Evolutionary conservation across 2,329 filamentous ascomycete species (phyloP).

Genomic region (Fusarium temperatum): DNA sequence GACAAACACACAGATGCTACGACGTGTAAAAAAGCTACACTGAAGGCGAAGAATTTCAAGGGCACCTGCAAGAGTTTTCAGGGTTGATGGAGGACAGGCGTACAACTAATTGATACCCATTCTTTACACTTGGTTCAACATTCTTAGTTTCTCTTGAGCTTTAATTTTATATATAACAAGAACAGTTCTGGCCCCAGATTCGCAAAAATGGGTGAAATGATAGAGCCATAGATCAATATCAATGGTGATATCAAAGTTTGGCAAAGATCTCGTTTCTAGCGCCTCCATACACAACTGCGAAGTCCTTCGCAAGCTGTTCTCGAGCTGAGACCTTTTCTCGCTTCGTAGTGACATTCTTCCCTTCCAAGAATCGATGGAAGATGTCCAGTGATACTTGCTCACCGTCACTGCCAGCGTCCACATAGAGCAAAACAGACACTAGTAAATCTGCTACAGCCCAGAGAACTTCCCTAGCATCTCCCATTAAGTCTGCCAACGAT

Average conservation of each 20-base stretch:
- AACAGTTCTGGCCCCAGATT: background rate
- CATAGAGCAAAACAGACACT: conserved; percentile 53
- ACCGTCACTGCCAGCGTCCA: conserved; percentile 51
- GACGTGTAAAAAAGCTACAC: conserved; percentile 37
- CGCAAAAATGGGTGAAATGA: background rate
- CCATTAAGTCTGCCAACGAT: conserved; percentile 52
- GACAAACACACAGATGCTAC: conserved; percentile 17
- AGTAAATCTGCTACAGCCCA: conserved; percentile 56
- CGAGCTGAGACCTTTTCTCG: conserved; percentile 25
- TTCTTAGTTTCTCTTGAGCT: background rate
- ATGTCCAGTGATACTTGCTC: conserved; percentile 51
- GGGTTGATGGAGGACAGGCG: background rate
- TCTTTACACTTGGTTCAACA: background rate
- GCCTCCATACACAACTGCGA: conserved; percentile 50
- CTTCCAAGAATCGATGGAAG: conserved; percentile 51
- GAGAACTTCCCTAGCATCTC: conserved; percentile 56
- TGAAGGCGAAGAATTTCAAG: conserved; percentile 40
- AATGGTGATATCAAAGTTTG: conserved; percentile 36
- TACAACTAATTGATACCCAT: background rate
- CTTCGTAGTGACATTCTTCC: conserved; percentile 32
- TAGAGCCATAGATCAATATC: background rate
- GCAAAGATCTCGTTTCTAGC: conserved; percentile 7
- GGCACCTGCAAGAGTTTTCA: conserved; percentile 40
- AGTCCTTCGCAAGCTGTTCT: conserved; percentile 46
- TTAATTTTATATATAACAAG: background rate